Base-by-base conservation (phyloP, 208 protist genomes). In the Herpetomonas tarakana region DNA sequence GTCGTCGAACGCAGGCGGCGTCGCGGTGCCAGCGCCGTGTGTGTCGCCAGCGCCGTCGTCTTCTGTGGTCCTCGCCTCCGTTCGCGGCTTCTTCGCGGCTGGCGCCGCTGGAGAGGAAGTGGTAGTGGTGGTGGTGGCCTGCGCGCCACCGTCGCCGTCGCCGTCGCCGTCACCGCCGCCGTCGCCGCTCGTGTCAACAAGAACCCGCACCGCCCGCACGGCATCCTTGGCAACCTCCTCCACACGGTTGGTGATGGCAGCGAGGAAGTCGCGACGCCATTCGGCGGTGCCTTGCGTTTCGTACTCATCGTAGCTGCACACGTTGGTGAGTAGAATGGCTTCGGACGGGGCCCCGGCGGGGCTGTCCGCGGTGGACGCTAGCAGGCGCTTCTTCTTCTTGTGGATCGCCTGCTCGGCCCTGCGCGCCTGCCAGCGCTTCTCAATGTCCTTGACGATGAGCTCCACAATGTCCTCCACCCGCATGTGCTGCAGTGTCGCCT, bases 301-400 rank as follows among this genome's bases (percentile, higher is more conserved):
- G 56, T 77, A 88, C 27, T 18, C 35, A 0, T 65, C 38, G 1
- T 83, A 58, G 1, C 67, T 24, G 14, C 72, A 63, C 18, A 93
- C 51, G 62, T 93, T 93, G 1, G 86, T 93, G 24, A 93, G 54
- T 1, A 90, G 49, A 14, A 93, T 62, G 11, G 62, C 44, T n/a
- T 55, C 27, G 12, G 80, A 79, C 1, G 86, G 86, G 0, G 44
- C 52, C 0, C 86, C 86, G 30, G 79, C 80, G 12, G 80, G 68
- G 11, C 68, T 67, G 12, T 31, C 53, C 25, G 24, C 27, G 12
- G 71, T 58, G 12, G n/a, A n/a, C n/a, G n/a, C n/a, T n/a, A 91
- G 54, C 6, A 90, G 66, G 0, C 86, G 68, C 58, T 87, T 86
- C n/a, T 67, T 60, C 55, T 81, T 85, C 66, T 93, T 90, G 59